Evolutionary conservation across 495 filamentous ascomycete species (phyloP), one percentile per base, ranked within the genome.

Genomic region (Penicillium tannophilum): DNA sequence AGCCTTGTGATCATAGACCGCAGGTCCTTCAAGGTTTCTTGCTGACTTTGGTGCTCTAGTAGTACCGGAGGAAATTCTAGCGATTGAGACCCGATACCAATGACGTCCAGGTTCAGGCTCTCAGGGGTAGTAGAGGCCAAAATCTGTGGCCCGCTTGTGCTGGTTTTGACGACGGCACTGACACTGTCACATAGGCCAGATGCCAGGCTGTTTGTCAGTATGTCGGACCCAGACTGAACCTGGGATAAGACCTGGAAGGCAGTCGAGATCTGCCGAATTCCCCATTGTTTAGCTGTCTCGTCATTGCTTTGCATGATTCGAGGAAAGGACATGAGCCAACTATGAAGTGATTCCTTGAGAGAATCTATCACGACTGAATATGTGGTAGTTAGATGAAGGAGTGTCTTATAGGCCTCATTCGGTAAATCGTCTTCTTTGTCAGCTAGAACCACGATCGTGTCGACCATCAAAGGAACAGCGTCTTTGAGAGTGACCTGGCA

Each of bases 251-350:
- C 68, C n/a, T 84, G 78, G 56, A 87, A 89, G 0, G 89, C 86
- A 42, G 86, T 84, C 5, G 87, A 85, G 43, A 98, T 83, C 59
- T 90, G 88, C 33, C 82, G 78, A 51, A 97, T 84, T 19, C 85
- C 86, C 63, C 82, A 81, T 42, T 86, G 79, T 66, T 94, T 96
- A 33, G 85, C 73, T 8, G 73, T 80, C 60, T 97, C 91, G 55
- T 99, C 93, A 55, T 85, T 89, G 24, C 86, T 85, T 68, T 92
- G 90, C 84, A 97, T 94, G 11, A 90, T 72, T 39, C 91, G 81
- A 4, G 95, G 89, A 28, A 98, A 82, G 17, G 89, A 83, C 2
- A 84, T 82, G 16, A 94, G 79, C 93, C 92, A 97, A 41, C 82
- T 85, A 70, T 96, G 89, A 4, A 96, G 71, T 2, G 85, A 87